Base-by-base conservation (phyloP, 805 yeast species). In the Pichia californica region DNA sequence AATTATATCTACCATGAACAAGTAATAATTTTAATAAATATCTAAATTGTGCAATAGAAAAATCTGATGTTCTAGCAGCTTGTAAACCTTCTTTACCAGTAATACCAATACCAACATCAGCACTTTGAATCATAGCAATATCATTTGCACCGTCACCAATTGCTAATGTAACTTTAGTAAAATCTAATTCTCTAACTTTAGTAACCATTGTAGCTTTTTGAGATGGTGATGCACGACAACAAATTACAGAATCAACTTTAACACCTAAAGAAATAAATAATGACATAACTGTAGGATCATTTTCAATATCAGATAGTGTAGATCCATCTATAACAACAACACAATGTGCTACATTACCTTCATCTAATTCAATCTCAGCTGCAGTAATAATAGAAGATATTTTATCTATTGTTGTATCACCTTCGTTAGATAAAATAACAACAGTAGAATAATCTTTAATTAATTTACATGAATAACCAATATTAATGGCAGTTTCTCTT, bases 111-210 rank as follows among this genome's bases (percentile, higher is more conserved):
- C 99, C 99, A 44, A 93, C 88, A 63, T 93, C 98, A 0, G 99
- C 99, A 57, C 94, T 83, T 66, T 93, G 97, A 49, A 93, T 93
- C 99, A 93, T 93, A 1, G 99, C 98, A 59, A 93, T 89, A 63
- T 93, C 99, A 59, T 93, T 93, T 2, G 99, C 99, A 51, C 99
- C 99, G 66, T 93, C 99, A 7, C 99, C 99, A 58, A 93, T 85
- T 0, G 99, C 99, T 48, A 93, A 70, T 0, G 97, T 88, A 6
- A 93, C 96, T 32, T 85, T 73, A 2, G 66, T 65, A 39, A 73
- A 79, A 54, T 83, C 74, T 45, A 81, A 66, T n/a, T 72, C 67
- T 40, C 98, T 72, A n/a, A 94, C 88, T 28, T 80, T 73, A 23
- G 77, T 63, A 2, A 93, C 98, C 86, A 93, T 81, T 25, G 75